These are phyloP conservation scores for Heimioporus sp. DNA, from an alignment of 768 basidiomycete genomes.

Conservation along the genomic window DNA sequence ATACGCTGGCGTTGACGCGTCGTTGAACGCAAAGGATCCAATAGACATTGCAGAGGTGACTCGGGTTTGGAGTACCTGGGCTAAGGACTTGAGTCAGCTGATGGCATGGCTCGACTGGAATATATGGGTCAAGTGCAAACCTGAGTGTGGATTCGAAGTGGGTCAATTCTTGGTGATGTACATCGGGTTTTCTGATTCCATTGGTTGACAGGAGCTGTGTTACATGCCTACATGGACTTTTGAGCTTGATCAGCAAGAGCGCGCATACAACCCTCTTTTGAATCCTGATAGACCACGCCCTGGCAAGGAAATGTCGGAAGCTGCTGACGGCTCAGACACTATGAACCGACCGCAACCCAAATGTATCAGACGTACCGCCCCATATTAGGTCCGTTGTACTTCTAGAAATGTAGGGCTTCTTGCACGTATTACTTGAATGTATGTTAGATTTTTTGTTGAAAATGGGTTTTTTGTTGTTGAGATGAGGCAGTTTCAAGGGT, in stretches of 20 bases:
- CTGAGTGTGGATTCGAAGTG: conserved; percentile 45
- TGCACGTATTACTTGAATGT: too few relatives aligned
- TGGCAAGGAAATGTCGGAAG: neutral
- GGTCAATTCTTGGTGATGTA: conserved; percentile 4
- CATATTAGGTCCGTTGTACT: too few relatives aligned
- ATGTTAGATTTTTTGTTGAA: too few relatives aligned
- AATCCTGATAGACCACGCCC: neutral
- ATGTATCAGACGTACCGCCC: conserved; percentile 4
- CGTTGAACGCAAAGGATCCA: neutral
- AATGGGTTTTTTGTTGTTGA: too few relatives aligned
- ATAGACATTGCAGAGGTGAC: neutral
- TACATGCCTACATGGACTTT: conserved; percentile 18
- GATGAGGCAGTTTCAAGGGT: too few relatives aligned
- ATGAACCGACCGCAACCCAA: conserved; percentile 11
- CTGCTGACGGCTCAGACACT: neutral
- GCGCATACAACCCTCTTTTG: neutral
- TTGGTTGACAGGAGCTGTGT: conserved; percentile 14
- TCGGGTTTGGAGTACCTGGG: conserved; percentile 31
- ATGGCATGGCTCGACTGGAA: conserved; percentile 54
- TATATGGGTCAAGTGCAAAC: conserved; percentile 45
- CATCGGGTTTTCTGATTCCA: neutral
- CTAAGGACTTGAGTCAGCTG: conserved; percentile 28
- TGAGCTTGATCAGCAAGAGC: neutral
- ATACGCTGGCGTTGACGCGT: conserved; percentile 7
- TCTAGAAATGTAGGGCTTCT: too few relatives aligned